Evolutionary conservation across 306 rosid species (phyloP).

Genomic region (Malus sieversii): DNA sequence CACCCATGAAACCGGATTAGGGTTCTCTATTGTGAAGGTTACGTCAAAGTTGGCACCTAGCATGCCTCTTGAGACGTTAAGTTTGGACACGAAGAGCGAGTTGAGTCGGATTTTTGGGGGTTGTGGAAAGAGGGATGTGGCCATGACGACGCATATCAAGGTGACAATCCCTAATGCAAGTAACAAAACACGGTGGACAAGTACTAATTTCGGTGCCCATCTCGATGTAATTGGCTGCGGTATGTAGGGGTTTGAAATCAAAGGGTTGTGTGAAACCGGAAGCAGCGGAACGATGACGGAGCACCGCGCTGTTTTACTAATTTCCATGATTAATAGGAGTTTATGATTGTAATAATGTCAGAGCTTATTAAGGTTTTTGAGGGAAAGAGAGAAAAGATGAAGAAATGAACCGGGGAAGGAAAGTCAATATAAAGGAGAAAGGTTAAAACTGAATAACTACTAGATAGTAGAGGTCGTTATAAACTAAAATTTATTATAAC

Average conservation of each 20-base stretch:
- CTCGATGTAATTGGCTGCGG: background rate
- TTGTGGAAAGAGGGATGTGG: background rate
- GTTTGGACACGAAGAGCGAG: background rate
- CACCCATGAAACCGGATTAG: background rate
- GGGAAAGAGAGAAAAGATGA: background rate
- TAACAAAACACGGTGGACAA: background rate
- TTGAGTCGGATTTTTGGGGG: background rate
- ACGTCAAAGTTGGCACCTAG: background rate
- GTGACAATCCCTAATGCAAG: background rate
- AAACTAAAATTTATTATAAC: background rate
- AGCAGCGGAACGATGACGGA: background rate
- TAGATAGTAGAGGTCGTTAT: background rate
- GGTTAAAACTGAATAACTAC: background rate
- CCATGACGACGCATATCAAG: background rate
- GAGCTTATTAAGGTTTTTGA: background rate
- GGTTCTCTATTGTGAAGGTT: background rate
- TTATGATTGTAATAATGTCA: background rate
- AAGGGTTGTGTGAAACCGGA: background rate
- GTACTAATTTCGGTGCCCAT: background rate
- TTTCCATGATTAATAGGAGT: background rate
- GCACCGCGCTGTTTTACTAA: background rate
- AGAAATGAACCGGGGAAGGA: background rate
- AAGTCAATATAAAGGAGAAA: background rate
- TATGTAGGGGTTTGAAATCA: background rate
- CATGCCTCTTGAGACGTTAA: background rate